Evolutionary conservation across 2,329 filamentous ascomycete genomes (phyloP), one percentile per base, ranked within the genome.

Genomic region (Penicillium decumbens): DNA sequence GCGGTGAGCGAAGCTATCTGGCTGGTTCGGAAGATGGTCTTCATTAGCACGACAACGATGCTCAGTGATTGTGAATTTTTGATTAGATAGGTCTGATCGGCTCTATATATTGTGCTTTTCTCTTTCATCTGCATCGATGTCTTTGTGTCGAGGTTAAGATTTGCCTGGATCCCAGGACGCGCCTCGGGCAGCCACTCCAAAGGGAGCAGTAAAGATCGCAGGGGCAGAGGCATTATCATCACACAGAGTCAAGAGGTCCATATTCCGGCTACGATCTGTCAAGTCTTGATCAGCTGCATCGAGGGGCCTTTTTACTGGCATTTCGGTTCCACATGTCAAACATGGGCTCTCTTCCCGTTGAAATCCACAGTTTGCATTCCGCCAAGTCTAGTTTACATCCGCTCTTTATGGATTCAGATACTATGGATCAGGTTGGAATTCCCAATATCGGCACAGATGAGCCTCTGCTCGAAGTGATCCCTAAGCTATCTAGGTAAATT

Each of bases 361-460:
- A 37, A 37, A n/a, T 37, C 15, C 33, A 37, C 33, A 37, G 33
- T 20, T 40, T 27, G 38, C 38, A n/a, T 40, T 40, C 38, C 27
- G 27, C 42, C 6, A 43, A 27, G 20, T 43, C 28, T n/a, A 39
- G 15, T 10, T 37, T 40, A 12, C 40, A 40, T 40, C 18, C 25
- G 30, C 27, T 23, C 33, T 44, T 37, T 18, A 49, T 50, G 47
- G 52, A 57, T 28, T 32, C 38, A 27, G 38, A 47, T 3, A 32
- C 29, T 6, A 60, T 56, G 51, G 57, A 60, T 25, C 42, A 54
- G 37, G 30, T 49, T 8, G 67, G 71, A 55, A 60, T 72, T 29
- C 72, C 72, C 2, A 61, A 65, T 29, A 72, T 75, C 42, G 68
- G 70, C 24, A 65, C 67, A n/a, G 56, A 69, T 35, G 72, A 75